Evolutionary conservation across 2,329 filamentous ascomycete genomes (phyloP).

Genomic region (Ascochyta pisi): DNA sequence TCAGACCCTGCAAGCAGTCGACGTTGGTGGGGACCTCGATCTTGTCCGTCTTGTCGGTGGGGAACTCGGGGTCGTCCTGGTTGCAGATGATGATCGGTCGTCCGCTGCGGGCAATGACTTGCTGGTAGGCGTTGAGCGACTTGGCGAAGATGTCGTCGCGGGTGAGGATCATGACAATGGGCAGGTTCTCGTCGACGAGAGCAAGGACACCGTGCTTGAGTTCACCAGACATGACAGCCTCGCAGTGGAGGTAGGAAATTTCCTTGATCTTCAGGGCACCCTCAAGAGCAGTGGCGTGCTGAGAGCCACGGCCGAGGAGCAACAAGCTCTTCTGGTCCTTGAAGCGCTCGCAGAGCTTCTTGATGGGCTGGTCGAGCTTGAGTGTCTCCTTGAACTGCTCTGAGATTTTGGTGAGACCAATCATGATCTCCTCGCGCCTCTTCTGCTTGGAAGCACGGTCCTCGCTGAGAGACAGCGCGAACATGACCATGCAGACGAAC

Average conservation of each 20-base stretch:
- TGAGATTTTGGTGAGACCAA: conserved; percentile 85
- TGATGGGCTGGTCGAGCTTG: conserved; percentile 90
- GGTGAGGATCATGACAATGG: conserved; percentile 99
- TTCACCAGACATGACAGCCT: conserved; percentile 99
- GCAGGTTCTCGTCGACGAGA: conserved; percentile 95
- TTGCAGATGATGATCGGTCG: conserved; percentile 99
- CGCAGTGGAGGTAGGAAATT: conserved; percentile 98
- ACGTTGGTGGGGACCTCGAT: conserved; percentile 97
- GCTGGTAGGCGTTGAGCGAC: conserved; percentile 99
- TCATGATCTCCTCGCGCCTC: conserved; percentile 94
- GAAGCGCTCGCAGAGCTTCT: conserved; percentile 91
- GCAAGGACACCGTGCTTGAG: conserved; percentile 98
- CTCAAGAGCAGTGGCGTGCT: conserved; percentile 96
- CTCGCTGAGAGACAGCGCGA: conserved; percentile 93
- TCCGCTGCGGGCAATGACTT: conserved; percentile 94
- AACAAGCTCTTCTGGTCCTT: conserved; percentile 97
- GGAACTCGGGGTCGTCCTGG: conserved; percentile 85
- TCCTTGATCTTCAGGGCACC: conserved; percentile 99
- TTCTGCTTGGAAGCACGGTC: conserved; percentile 94
- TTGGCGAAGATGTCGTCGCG: conserved; percentile 96
- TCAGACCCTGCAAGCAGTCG: conserved; percentile 91
- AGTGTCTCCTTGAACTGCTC: conserved; percentile 91
- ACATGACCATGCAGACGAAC: conserved; percentile 99
- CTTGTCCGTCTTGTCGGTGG: conserved; percentile 85
- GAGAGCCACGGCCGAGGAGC: conserved; percentile 90